Base-by-base conservation (phyloP, 306 rosid species). In the Ziziphus jujuba region DNA sequence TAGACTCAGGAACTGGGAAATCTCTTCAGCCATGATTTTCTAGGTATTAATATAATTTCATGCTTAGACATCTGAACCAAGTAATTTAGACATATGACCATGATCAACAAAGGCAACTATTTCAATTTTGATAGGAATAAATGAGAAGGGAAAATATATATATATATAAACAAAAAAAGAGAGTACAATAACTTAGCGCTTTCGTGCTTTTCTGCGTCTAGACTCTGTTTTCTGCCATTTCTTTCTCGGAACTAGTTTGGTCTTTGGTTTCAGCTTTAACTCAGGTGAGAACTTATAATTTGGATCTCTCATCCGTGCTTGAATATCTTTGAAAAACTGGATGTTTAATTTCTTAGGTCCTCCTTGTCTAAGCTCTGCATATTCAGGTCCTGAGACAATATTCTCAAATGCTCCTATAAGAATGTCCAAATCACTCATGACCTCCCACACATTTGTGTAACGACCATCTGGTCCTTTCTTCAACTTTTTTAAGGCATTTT, bases 391-490 rank as follows among this genome's bases (percentile, higher is more conserved):
- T 1, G 91, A 86, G 52, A 91, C 96, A 66, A 91, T 81, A 63
- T 88, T 86, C 71, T 88, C 97, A 61, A 88, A 91, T 60, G 97
- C 93, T 57, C 96, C 97, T 56, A 88, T 81, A 8, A 91, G 79
- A 76, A 88, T 88, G 74, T 88, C 89, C 54, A 84, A 0, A 79
- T 91, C 96, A 81, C 89, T 86, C 93, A 88, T 91, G 63, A 88
- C 83, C 84, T 91, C 93, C 96, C 96, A 88, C 67, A 67, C 83
- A 75, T 91, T 88, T 24, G 78, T 78, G 66, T 86, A 91, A 19
- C 93, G 79, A 40, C 97, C 96, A 21, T 91, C 96, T 22, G 97
- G 93, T 53, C 97, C 96, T 75, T 84, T 86, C 83, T 88, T 91
- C 77, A 91, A 63, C 79, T 88, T 91, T 77, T 83, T 83, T 45